Evolutionary conservation across 371 early-diverging fungal species (phyloP), one percentile per base, ranked within the genome.

Genomic region (Mucor racemosus): DNA sequence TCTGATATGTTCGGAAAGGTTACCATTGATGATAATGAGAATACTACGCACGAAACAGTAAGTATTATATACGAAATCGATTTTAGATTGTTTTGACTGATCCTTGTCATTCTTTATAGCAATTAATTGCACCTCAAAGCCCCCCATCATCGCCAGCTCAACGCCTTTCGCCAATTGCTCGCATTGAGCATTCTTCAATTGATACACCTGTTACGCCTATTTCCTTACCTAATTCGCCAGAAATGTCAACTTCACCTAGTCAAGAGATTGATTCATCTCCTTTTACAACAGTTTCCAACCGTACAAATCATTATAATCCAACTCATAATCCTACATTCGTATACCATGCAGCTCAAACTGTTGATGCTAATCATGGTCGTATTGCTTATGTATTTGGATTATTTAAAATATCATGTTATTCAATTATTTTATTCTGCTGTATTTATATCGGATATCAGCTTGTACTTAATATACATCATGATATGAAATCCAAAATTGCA

Each of bases 311-410:
- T 4, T 55, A 55, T 14, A 33, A 33, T 55, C 34, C 33, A 7
- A 11, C 13, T 35, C 36, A 33, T 56, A 33, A 56, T n/a, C 36
- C 56, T 26, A 64, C 58, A 13, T 48, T 65, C 41, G 58, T 68
- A 34, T 68, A 62, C 40, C 38, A 68, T 46, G 57, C 42, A 19
- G 53, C 65, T 15, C 64, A 64, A 14, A 13, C 62, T 6, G 35
- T 50, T 13, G 67, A 67, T 56, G 42, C 53, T 11, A 41, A 10
- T 4, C 54, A 72, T 35, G 58, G 55, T 10, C 63, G 56, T 13
- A 35, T 72, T 7, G 35, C 60, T 14, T 72, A 50, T 35, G 15
- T 73, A 0, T 33, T 21, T 8, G 66, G 73, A 14, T 11, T 73
- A 11, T 33, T 73, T 1, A 62, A 60, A n/a, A 33, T 73, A 7